Base-by-base conservation (phyloP, 1,139 yeast species). In the Pichia sp. region DNA sequence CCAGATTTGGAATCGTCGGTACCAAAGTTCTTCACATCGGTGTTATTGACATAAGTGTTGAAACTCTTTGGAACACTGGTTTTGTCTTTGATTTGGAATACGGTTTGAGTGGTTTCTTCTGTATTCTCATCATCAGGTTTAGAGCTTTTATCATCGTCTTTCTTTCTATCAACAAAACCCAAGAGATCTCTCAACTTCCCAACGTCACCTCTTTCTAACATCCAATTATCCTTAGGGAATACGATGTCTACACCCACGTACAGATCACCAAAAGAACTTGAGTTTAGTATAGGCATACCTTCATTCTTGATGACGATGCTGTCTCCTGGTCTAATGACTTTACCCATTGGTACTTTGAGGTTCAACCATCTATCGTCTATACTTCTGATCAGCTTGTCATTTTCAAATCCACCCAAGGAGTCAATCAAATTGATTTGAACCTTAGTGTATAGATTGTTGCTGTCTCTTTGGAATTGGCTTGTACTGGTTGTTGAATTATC, bases 191-290 rank as follows among this genome's bases (percentile, higher is more conserved):
- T 70, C 52, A 85, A 67, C 52, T 74, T 77, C 22, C 67, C 53
- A 7, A 82, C 47, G 61, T 85, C 93, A 50, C 78, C 74, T 60
- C 75, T 77, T 61, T 85, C 93, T 59, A 77, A 68, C 59, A 79
- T 81, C 95, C 95, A 87, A 58, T 81, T 77, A 63, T 88, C 94
- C 34, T 76, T 75, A 2, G 98, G 99, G 66, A 93, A 93, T 55
- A 82, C 88, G 46, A 93, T 80, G 21, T 80, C 80, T 21, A 89
- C 66, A 48, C 76, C 78, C 19, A 93, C 71, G 58, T 83, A 91
- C 57, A 93, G 67, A 63, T 89, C 90, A 22, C 98, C 98, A 40
- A 21, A 35, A 5, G 41, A 22, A 42, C 75, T 72, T 18, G 67
- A 51, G 10, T 47, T 46, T 14, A 38, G 34, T 5, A 77, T 60